These are phyloP conservation scores for Pythium pyrilobum DNA, from an alignment of 352 stramenopile species.

Conservation along the genomic window DNA sequence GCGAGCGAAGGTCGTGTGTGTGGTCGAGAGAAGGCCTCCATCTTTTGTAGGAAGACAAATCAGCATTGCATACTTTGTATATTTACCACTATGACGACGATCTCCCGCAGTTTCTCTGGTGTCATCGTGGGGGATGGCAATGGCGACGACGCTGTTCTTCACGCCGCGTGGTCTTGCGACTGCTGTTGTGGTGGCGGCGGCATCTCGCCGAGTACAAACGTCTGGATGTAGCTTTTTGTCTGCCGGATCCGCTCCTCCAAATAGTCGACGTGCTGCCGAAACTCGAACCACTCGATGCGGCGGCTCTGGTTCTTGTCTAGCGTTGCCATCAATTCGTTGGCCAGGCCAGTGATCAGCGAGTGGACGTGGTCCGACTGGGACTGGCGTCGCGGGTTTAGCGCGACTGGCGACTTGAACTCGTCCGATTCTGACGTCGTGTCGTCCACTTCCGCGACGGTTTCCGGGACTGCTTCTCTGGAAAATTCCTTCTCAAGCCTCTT, in stretches of 20 bases:
- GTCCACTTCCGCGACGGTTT: neutral
- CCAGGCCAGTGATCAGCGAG: constrained; percentile 35
- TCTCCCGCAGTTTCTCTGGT: too few relatives aligned
- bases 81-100: constrained; percentile 3
- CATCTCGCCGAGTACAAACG: constrained; percentile 3
- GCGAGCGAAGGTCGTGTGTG: too few relatives aligned
- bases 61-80: constrained; percentile 9
- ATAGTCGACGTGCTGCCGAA: constrained; percentile 65
- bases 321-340: constrained; percentile 50
- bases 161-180: neutral
- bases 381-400: constrained; percentile 8
- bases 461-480: too few relatives aligned
- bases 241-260: constrained; percentile 47
- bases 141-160: too few relatives aligned
- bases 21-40: neutral
- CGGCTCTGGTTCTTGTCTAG: constrained; percentile 54
- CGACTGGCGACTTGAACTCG: neutral
- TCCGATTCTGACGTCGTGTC: neutral
- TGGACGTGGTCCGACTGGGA: constrained; percentile 31
- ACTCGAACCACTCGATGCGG: constrained; percentile 73
- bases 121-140: too few relatives aligned
- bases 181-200: neutral
- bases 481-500: constrained; percentile 1
- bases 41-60: constrained; percentile 7
- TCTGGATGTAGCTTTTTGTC: constrained; percentile 46